phyloP scores from a whole-genome alignment of 228 moss, liverwort and hornwort species.

The Sphagnum fallax region DNA sequence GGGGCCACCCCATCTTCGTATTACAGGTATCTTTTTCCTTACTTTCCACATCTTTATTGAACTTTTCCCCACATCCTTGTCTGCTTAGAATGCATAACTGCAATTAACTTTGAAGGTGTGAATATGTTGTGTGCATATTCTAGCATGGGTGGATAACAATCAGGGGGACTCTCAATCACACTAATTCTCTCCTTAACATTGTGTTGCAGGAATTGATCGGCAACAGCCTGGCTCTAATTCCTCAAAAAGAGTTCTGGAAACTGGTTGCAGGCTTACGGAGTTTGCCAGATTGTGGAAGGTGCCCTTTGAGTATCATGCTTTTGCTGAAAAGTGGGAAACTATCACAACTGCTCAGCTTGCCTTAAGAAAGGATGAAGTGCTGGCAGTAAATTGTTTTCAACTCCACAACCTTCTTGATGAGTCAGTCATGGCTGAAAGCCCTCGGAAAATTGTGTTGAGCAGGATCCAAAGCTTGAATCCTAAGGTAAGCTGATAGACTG shows the following conservation, averaged over 20 bases:
- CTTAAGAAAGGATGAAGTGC: conserved; percentile 58
- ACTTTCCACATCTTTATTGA: not conserved
- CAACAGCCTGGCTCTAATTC: conserved; percentile 57
- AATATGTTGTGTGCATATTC: not conserved
- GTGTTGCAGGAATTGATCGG: conserved; percentile 54
- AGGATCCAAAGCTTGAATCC: conserved; percentile 75
- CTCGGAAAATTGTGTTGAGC: conserved; percentile 53
- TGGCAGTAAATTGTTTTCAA: conserved; percentile 60
- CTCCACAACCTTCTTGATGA: conserved; percentile 64
- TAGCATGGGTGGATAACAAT: not conserved
- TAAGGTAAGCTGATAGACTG: conserved; percentile 12
- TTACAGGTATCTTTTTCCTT: conserved; percentile 35
- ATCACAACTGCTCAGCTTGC: conserved; percentile 53
- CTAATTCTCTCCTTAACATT: not conserved
- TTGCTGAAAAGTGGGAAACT: conserved; percentile 73
- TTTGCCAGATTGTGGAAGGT: conserved; percentile 47
- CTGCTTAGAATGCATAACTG: too few species aligned
- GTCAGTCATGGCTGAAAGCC: conserved; percentile 69
- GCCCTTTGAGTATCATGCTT: conserved; percentile 62
- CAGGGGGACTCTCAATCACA: not conserved
- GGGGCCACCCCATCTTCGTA: conserved; percentile 66
- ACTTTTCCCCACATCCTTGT: too few species aligned
- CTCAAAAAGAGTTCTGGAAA: conserved; percentile 45
- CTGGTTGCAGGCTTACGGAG: conserved; percentile 46
- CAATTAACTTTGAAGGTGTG: not conserved